phyloP scores from a whole-genome alignment of 2,329 filamentous ascomycete genomes.

The Mollisia scopiformis region DNA sequence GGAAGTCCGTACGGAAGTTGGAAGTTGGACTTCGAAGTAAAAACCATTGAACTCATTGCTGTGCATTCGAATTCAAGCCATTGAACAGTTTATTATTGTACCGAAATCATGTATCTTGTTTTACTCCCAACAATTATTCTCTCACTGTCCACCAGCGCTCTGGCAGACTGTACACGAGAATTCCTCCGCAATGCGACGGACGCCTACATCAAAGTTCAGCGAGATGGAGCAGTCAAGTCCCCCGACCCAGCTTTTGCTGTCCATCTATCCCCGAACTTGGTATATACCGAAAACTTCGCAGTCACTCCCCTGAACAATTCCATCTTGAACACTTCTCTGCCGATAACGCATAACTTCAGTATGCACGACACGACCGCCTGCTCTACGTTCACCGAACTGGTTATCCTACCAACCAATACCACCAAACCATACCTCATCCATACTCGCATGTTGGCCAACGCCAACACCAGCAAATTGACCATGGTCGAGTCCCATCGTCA shows the following conservation, averaged over 20 bases:
- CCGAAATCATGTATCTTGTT: background rate
- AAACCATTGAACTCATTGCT: no score
- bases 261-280: background rate
- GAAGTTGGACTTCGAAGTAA: no score
- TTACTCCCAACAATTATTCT: background rate
- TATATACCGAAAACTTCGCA: constrained; percentile 18
- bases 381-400: constrained; percentile 18
- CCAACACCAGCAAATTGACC: constrained; percentile 9
- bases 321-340: constrained; percentile 9
- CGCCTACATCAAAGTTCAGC: background rate
- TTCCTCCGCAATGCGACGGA: background rate
- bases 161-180: background rate
- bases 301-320: constrained; percentile 8
- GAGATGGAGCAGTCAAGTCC: background rate
- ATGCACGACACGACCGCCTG: constrained; percentile 19
- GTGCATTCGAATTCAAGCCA: background rate
- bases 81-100: background rate
- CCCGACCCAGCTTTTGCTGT: background rate
- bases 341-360: constrained; percentile 16
- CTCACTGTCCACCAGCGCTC: background rate
- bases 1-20: no score
- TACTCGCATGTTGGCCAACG: constrained; percentile 16
- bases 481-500: constrained; percentile 8
- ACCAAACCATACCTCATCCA: constrained; percentile 18
- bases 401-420: constrained; percentile 3